Evolutionary conservation across 177 flowering plant species (phyloP).

Genomic region (Tripterygium wilfordii): DNA sequence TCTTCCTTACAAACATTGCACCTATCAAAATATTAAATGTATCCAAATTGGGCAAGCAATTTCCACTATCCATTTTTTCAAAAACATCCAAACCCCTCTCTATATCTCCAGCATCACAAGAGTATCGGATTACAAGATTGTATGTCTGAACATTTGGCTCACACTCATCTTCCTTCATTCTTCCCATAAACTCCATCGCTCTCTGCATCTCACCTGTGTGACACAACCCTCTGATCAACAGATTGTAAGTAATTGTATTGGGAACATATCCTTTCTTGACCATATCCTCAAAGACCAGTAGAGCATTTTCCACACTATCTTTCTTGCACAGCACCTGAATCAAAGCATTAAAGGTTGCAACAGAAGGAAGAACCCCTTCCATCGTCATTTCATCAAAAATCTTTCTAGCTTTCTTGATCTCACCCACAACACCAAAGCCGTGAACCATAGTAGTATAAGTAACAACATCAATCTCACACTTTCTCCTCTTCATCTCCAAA

Average conservation of each 20-base stretch:
- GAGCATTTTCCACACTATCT: constrained; percentile 67
- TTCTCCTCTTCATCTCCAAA: constrained; percentile 76
- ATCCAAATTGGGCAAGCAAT: constrained; percentile 84
- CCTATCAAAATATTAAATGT: constrained; percentile 75
- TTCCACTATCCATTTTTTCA: constrained; percentile 51
- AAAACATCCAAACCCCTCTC: constrained; percentile 64
- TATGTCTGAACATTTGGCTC: constrained; percentile 76
- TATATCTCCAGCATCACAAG: constrained; percentile 71
- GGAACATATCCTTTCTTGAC: constrained; percentile 64
- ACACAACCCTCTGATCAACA: constrained; percentile 78
- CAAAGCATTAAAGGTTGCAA: constrained; percentile 79
- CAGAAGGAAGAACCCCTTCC: constrained; percentile 73
- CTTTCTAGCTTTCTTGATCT: constrained; percentile 55
- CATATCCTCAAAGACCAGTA: constrained; percentile 72
- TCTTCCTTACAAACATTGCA: constrained; percentile 78
- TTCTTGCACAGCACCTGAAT: constrained; percentile 91
- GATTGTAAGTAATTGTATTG: constrained; percentile 60
- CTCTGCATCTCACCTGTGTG: constrained; percentile 59
- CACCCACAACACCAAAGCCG: constrained; percentile 77
- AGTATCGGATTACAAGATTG: constrained; percentile 68
- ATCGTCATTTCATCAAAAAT: constrained; percentile 65
- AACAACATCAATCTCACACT: constrained; percentile 70
- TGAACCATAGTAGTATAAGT: constrained; percentile 87
- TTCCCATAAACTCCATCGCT: constrained; percentile 56
- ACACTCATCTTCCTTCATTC: constrained; percentile 62